A percentile compares a stretch with the other conserved stretches of the same genome.
phyloP scores from a whole-genome alignment of 2,329 filamentous ascomycete genomes.

The Ceratocystis variospora region DNA sequence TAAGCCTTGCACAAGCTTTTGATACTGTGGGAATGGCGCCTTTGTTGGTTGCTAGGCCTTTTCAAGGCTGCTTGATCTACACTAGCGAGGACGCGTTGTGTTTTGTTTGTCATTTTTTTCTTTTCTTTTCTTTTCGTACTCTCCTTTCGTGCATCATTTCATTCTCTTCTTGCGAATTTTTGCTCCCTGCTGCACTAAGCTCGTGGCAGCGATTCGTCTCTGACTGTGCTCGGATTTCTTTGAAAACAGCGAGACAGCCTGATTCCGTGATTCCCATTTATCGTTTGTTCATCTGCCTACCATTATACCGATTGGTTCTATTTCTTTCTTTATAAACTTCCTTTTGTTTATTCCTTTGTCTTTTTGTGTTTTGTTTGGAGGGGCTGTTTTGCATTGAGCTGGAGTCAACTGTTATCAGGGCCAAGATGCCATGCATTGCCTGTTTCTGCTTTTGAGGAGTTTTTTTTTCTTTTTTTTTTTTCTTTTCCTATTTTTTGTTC shows the following conservation, averaged over 20 bases:
- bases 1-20: neutral
- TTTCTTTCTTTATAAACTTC: neutral
- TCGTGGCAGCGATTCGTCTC: neutral
- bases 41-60: neutral
- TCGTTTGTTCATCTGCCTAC: constrained; percentile 1
- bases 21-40: neutral
- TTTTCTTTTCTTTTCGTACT: constrained; percentile 2
- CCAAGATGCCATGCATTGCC: neutral
- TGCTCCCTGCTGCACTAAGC: neutral
- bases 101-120: neutral
- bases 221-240: neutral
- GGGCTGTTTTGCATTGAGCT: constrained; percentile 1
- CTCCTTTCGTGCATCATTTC: constrained; percentile 2
- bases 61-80: neutral
- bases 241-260: neutral
- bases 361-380: constrained; percentile 2
- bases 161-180: neutral
- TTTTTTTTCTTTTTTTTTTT: neutral
- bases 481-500: neutral
- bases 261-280: constrained; percentile 14
- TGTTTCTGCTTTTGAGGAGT: neutral
- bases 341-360: constrained; percentile 9
- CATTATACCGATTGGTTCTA: neutral
- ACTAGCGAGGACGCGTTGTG: neutral
- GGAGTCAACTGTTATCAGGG: constrained; percentile 7